Evolutionary conservation across 306 rosid genomes (phyloP).

Genomic region (Rubus idaeus): DNA sequence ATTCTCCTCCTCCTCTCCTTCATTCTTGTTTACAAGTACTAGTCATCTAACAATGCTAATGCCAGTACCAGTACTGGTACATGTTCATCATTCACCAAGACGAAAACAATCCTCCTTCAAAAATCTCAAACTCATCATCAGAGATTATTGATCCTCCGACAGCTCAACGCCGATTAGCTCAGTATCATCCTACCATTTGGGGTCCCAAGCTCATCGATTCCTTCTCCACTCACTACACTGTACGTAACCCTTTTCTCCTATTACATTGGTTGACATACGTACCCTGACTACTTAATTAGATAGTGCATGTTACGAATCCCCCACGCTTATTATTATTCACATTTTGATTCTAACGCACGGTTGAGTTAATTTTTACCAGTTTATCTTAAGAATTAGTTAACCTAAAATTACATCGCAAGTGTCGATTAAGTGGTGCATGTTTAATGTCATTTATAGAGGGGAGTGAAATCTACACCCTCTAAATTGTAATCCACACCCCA

Average conservation of each 20-base stretch:
- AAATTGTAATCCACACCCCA: too few species aligned
- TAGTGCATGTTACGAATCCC: too few species aligned
- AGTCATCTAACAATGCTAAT: not conserved
- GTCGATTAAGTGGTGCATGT: too few species aligned
- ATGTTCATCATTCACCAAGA: not conserved
- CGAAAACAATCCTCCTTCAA: not conserved
- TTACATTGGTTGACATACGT: not conserved
- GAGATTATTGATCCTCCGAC: not conserved
- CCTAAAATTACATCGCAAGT: too few species aligned
- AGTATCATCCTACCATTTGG: slow-evolving; percentile 34
- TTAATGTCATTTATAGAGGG: too few species aligned
- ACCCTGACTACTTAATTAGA: too few species aligned
- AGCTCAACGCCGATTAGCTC: slow-evolving; percentile 24
- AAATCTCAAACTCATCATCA: not conserved
- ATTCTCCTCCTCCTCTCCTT: not conserved
- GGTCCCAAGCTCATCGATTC: slow-evolving; percentile 23
- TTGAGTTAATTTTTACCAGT: too few species aligned
- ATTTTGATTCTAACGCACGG: too few species aligned
- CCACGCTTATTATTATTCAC: too few species aligned
- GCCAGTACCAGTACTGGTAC: not conserved
- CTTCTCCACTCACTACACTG: slow-evolving; percentile 22
- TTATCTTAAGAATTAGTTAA: too few species aligned
- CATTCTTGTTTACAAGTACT: not conserved
- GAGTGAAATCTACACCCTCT: too few species aligned
- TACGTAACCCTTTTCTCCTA: not conserved